phyloP scores from a whole-genome alignment of 305 asterid species.

The Solanum hybrid region DNA sequence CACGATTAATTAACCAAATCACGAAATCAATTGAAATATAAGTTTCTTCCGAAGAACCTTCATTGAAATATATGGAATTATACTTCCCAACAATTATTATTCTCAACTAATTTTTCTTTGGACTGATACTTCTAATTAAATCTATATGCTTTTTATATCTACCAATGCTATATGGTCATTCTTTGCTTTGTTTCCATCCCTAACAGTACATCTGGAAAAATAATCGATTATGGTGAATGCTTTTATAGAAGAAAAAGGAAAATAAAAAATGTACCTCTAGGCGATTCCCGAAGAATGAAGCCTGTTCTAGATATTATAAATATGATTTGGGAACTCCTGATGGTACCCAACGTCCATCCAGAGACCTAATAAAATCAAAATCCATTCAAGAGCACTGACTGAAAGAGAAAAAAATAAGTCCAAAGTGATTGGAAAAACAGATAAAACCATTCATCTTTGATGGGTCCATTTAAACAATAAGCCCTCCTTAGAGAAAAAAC shows the following conservation, averaged over 20 bases:
- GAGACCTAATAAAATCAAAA: too few relatives aligned
- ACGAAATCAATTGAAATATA: neutral
- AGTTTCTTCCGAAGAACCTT: neutral
- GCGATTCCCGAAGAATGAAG: too few relatives aligned
- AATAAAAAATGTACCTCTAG: too few relatives aligned
- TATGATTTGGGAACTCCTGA: too few relatives aligned
- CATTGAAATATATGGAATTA: neutral
- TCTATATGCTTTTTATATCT: neutral
- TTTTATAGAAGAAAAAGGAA: neutral
- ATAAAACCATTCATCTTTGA: too few relatives aligned
- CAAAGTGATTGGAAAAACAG: too few relatives aligned
- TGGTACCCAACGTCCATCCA: too few relatives aligned
- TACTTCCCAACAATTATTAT: neutral
- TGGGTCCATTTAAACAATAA: too few relatives aligned
- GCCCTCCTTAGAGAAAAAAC: too few relatives aligned
- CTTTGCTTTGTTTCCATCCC: neutral
- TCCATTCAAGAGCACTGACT: too few relatives aligned
- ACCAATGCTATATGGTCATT: neutral
- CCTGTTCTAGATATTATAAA: too few relatives aligned
- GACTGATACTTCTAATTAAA: constrained; percentile 55
- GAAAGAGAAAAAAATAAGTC: too few relatives aligned
- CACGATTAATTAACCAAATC: neutral
- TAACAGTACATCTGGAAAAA: neutral
- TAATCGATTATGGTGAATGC: neutral
- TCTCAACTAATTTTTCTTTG: constrained; percentile 18